phyloP scores from a whole-genome alignment of 345 rosid species.

The Raphanus sativus region DNA sequence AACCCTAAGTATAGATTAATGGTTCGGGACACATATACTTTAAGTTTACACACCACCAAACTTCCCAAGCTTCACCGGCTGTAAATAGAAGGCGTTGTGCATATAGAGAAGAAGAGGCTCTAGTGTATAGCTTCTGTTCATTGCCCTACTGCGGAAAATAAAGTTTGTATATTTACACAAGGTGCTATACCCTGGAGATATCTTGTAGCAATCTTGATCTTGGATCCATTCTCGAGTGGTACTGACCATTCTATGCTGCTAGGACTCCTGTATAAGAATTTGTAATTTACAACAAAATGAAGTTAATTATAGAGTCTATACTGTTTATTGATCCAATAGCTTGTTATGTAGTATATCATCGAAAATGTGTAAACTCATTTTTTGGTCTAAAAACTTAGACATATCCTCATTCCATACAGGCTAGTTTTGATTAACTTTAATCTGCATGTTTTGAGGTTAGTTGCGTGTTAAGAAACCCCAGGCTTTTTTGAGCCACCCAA shows the following conservation, averaged over 20 bases:
- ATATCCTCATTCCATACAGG: neutral
- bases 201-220: too few relatives aligned
- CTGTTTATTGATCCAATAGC: constrained; percentile 27
- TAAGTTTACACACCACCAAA: constrained; percentile 1
- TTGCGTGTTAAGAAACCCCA: neutral
- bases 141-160: constrained; percentile 32
- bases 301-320: constrained; percentile 5
- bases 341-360: constrained; percentile 18
- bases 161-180: constrained; percentile 26
- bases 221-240: too few relatives aligned
- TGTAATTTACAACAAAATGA: constrained; percentile 29
- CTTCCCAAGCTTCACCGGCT: constrained; percentile 35
- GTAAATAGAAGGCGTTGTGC: constrained; percentile 45
- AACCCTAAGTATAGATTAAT: constrained; percentile 39
- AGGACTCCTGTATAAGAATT: constrained; percentile 28
- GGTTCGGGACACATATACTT: constrained; percentile 16
- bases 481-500: constrained; percentile 6
- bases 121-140: constrained; percentile 28
- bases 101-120: constrained; percentile 36
- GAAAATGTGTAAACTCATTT: constrained; percentile 16
- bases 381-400: neutral
- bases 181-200: too few relatives aligned
- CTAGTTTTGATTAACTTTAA: neutral
- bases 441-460: neutral
- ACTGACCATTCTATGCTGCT: too few relatives aligned